Evolutionary conservation across 1,139 yeast species (phyloP).

Genomic region (Sugiyamaella paludigena): DNA sequence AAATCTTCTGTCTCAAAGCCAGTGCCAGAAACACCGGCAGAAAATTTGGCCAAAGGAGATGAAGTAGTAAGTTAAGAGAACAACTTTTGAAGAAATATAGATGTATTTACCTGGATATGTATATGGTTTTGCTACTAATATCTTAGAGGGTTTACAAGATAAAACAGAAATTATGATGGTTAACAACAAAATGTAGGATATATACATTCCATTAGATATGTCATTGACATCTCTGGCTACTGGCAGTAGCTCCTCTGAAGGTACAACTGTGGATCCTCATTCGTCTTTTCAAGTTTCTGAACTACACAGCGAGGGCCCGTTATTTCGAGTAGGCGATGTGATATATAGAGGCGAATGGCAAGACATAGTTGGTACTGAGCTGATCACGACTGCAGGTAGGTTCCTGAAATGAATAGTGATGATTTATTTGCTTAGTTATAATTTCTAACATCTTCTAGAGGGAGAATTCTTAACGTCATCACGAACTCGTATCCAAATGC

Average conservation of each 20-base stretch:
- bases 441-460: slow-evolving; percentile 11
- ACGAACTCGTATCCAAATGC: slow-evolving; percentile 24
- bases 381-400: slow-evolving; percentile 36
- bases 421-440: neutral
- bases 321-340: slow-evolving; percentile 52
- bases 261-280: slow-evolving; percentile 34
- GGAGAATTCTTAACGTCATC: slow-evolving; percentile 30
- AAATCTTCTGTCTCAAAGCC: slow-evolving; percentile 4
- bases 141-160: neutral
- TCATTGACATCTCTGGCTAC: slow-evolving; percentile 16
- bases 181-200: slow-evolving; percentile 14
- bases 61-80: slow-evolving; percentile 24
- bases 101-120: too few relatives aligned
- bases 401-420: neutral
- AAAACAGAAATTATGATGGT: neutral
- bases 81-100: neutral
- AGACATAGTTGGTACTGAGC: slow-evolving; percentile 77
- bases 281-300: slow-evolving; percentile 50
- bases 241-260: slow-evolving; percentile 12
- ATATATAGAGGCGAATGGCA: slow-evolving; percentile 79
- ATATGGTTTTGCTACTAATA: neutral
- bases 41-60: slow-evolving; percentile 18
- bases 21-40: slow-evolving; percentile 9
- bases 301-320: slow-evolving; percentile 49
- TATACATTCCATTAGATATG: slow-evolving; percentile 32